A percentile compares a stretch with the other conserved stretches of the same genome.
Conservation (phyloP, 257 asterid genomes). For the Solanum ahanhuiri region DNA sequence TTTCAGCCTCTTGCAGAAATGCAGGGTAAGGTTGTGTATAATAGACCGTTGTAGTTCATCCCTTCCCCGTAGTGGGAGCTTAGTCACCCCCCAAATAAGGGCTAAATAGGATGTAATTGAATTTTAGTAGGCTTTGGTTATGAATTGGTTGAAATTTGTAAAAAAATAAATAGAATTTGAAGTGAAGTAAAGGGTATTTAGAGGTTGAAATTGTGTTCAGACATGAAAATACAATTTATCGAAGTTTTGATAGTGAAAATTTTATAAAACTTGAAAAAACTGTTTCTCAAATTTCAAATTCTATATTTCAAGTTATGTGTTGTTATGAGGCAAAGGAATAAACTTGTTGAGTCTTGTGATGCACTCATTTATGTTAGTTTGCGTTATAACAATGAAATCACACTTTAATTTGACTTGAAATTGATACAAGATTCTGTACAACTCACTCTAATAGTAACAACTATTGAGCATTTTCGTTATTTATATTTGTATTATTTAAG, state of each 20-base stretch:
- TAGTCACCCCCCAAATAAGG: neutral
- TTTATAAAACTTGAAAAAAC: neutral
- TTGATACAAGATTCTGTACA: too few species aligned
- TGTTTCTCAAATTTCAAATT: neutral
- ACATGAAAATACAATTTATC: neutral
- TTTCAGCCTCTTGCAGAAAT: neutral
- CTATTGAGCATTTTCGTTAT: too few species aligned
- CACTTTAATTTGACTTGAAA: too few species aligned
- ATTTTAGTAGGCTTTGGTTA: neutral
- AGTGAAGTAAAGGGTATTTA: neutral
- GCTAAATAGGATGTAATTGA: neutral
- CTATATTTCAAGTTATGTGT: neutral
- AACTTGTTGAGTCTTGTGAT: neutral
- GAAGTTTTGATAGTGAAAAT: neutral
- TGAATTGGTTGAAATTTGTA: neutral
- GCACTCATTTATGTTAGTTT: neutral
- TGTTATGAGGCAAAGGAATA: neutral
- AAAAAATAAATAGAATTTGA: neutral
- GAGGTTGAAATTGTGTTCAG: neutral
- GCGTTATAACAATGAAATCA: too few species aligned
- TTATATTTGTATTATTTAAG: too few species aligned
- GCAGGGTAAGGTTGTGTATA: neutral
- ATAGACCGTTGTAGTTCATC: neutral
- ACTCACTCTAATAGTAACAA: too few species aligned
- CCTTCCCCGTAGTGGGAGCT: neutral